Evolutionary conservation across 192 early-diverging fungal genomes (phyloP).

Genomic region (Mortierella hygrophila): DNA sequence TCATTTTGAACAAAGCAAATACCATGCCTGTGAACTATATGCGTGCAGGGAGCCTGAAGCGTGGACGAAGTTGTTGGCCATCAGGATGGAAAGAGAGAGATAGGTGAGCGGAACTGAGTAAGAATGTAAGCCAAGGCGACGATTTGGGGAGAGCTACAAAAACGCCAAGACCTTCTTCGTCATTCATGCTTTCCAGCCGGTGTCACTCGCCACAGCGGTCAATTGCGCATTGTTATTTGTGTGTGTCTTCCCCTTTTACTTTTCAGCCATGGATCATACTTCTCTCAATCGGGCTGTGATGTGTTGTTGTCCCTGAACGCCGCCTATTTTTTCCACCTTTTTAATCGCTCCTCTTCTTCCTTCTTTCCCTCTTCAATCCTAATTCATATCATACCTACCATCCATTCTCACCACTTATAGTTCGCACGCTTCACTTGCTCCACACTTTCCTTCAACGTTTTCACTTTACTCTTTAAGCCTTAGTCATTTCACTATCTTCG

Average conservation of each 20-base stretch:
- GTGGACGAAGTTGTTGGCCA: background rate
- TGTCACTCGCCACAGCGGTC: background rate
- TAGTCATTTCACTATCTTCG: background rate
- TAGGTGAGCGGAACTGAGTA: no score
- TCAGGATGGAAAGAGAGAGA: no score
- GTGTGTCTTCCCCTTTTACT: background rate
- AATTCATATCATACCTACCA: background rate
- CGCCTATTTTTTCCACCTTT: no score
- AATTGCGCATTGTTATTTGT: background rate
- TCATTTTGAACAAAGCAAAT: constrained; percentile 18
- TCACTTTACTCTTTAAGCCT: background rate
- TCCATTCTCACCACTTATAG: background rate
- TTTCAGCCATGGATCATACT: background rate
- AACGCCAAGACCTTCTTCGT: constrained; percentile 6
- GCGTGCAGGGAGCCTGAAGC: background rate
- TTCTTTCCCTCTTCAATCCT: background rate
- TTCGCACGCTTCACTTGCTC: background rate
- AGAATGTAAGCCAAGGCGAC: background rate
- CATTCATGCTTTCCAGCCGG: background rate
- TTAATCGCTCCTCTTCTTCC: background rate
- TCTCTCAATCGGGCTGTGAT: background rate
- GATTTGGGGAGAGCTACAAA: no score
- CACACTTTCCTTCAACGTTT: background rate
- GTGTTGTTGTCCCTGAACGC: background rate
- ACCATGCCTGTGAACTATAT: background rate